Evolutionary conservation across 2,329 filamentous ascomycete genomes (phyloP).

Genomic region (Exophiala viscosa): DNA sequence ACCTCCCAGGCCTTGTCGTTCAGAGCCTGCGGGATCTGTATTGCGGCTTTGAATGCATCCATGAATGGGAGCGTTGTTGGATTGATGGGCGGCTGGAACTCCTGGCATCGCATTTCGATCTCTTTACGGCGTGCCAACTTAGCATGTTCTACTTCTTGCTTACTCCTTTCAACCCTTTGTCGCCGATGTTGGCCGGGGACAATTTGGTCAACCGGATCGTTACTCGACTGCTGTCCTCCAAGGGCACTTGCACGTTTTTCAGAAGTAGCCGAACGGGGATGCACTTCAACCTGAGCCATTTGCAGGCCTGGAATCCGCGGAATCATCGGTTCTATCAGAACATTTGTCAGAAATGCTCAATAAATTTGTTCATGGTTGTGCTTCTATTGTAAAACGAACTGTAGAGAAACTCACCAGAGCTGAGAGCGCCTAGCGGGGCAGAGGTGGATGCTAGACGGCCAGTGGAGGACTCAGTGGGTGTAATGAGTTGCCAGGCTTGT

Average conservation of each 20-base stretch:
- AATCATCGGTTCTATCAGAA: not conserved
- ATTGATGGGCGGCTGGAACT: slow-evolving; percentile 63
- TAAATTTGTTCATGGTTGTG: too few species aligned
- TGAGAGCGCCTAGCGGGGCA: too few species aligned
- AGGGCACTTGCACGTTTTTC: too few species aligned
- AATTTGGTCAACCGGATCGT: not conserved
- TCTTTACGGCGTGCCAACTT: slow-evolving; percentile 58
- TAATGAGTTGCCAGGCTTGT: too few species aligned
- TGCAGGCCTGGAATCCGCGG: not conserved
- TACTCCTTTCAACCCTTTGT: slow-evolving; percentile 12
- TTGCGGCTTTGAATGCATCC: slow-evolving; percentile 69
- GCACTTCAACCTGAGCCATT: not conserved
- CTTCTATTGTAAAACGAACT: too few species aligned
- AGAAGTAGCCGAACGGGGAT: too few species aligned
- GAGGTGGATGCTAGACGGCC: too few species aligned
- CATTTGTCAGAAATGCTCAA: too few species aligned
- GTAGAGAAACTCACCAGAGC: too few species aligned
- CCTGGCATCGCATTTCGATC: slow-evolving; percentile 66
- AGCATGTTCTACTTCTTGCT: slow-evolving; percentile 14
- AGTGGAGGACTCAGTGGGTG: too few species aligned
- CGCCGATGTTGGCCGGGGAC: not conserved
- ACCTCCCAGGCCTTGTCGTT: slow-evolving; percentile 67
- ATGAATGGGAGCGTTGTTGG: slow-evolving; percentile 64
- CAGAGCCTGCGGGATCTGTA: slow-evolving; percentile 65
- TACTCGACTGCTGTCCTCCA: too few species aligned